Percentiles rank a stretch among this genome's conserved stretches.
Evolutionary conservation across 2,329 filamentous ascomycete species (phyloP).

Genomic region (Fragosphaeria purpurea): DNA sequence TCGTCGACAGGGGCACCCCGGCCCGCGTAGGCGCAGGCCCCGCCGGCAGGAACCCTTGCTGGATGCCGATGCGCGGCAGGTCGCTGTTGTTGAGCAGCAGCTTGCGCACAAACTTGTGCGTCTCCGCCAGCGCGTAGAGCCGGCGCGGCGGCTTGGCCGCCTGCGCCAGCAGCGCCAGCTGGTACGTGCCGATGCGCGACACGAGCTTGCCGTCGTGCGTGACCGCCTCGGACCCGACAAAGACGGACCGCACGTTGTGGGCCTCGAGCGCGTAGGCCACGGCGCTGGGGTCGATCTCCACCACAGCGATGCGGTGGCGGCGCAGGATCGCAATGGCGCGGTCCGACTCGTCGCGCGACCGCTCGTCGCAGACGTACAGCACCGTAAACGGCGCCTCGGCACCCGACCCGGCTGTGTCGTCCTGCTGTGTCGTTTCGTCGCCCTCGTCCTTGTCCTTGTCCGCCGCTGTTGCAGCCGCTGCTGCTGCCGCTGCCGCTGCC

Average conservation of each 20-base stretch:
- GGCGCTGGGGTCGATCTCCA: constrained; percentile 65
- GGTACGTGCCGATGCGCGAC: constrained; percentile 73
- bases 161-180: constrained; percentile 74
- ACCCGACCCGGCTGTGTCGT: neutral
- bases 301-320: constrained; percentile 67
- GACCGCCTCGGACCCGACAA: constrained; percentile 72
- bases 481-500: neutral
- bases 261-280: constrained; percentile 64
- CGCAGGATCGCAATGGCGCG: constrained; percentile 63
- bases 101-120: constrained; percentile 89
- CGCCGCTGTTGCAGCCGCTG: neutral
- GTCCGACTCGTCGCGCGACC: constrained; percentile 48
- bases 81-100: constrained; percentile 77
- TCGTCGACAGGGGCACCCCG: constrained; percentile 14
- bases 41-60: constrained; percentile 59
- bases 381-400: constrained; percentile 56
- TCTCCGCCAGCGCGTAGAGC: constrained; percentile 88
- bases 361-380: constrained; percentile 62
- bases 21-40: constrained; percentile 25
- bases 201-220: constrained; percentile 92
- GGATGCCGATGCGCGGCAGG: constrained; percentile 50
- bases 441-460: neutral
- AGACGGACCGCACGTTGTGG: constrained; percentile 57
- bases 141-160: constrained; percentile 40
- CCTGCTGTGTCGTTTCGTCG: neutral